Conservation (phyloP, 2,329 filamentous ascomycete species). For the Rhynchosporium graminicola region DNA sequence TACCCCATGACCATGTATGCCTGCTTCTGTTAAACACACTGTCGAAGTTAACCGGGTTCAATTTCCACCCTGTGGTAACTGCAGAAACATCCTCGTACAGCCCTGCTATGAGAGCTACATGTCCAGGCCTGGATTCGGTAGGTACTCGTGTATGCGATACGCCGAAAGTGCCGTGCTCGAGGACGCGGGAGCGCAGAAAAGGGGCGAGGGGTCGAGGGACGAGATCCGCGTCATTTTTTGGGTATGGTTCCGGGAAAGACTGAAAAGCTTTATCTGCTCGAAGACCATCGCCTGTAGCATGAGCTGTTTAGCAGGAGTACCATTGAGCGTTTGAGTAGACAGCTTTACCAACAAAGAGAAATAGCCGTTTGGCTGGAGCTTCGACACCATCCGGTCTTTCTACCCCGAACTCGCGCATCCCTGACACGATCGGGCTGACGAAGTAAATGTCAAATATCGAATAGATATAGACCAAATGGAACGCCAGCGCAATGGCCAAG, state of each 20-base stretch:
- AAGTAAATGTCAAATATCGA: constrained; percentile 99
- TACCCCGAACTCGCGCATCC: constrained; percentile 81
- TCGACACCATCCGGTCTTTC: constrained; percentile 59
- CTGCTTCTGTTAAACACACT: constrained; percentile 96
- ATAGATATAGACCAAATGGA: constrained; percentile 90
- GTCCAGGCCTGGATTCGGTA: constrained; percentile 92
- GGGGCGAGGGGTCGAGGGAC: constrained; percentile 80
- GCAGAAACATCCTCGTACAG: constrained; percentile 97
- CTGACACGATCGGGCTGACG: constrained; percentile 93
- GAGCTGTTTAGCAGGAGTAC: constrained; percentile 22
- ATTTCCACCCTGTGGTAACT: constrained; percentile 96
- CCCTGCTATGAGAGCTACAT: constrained; percentile 95
- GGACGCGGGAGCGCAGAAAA: constrained; percentile 84
- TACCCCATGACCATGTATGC: constrained; percentile 99
- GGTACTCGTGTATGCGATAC: constrained; percentile 96
- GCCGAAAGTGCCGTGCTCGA: constrained; percentile 91
- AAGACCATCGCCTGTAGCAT: constrained; percentile 72
- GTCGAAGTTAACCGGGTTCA: constrained; percentile 98
- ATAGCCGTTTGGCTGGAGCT: constrained; percentile 84
- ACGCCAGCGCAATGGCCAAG: constrained; percentile 82
- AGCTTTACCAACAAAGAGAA: constrained; percentile 80
- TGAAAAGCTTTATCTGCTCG: constrained; percentile 98
- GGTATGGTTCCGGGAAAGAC: constrained; percentile 83
- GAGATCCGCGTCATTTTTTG: constrained; percentile 64
- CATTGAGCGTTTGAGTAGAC: constrained; percentile 8